Base-by-base conservation (phyloP, 208 protist species). In the Vickermania spadyakhi region DNA sequence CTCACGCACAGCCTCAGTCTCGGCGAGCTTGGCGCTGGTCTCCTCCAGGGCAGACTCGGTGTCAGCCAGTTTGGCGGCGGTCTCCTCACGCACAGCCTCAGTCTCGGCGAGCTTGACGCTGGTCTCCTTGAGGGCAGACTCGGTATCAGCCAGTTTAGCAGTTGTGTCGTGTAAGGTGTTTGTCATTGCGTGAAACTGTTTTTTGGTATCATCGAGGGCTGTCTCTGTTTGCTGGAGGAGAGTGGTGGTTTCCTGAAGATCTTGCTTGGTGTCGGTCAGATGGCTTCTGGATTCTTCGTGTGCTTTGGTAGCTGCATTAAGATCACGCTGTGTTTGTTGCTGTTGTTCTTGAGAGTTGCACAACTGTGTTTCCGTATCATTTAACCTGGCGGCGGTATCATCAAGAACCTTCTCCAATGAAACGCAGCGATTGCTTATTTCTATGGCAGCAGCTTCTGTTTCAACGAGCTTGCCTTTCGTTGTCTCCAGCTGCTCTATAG, bases 211-310 rank as follows among this genome's bases (percentile, higher is more conserved):
- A 28, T 60, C 41, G 18, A 79, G 62, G 7, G 45, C 42, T 28
- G 62, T 52, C 56, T 73, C 25, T 25, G 72, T 77, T 21, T 70
- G 52, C 56, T 70, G 25, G 28, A 75, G 69, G 57, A 60, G 27
- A 21, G 53, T 62, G 21, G 14, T 56, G 31, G 57, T 62, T 21
- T 62, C 64, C 23, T 69, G 59, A 59, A 66, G 54, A 2, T 45
- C 52, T n/a, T 45, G 30, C 52, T 3, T 18, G 36, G 61, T 25
- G 21, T 56, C 2, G 21, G 42, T 5, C 54, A 56, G 18, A 27
- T 58, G 2, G 11, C 4, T 28, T 5, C 7, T 21, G 5, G 62
- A 23, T 11, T 59, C 56, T 56, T 73, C 25, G 50, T 67, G 68
- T n/a, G 61, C 58, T 56, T 70, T 28, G 21, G 66, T 54, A 52